phyloP scores from a whole-genome alignment of 2,329 filamentous ascomycete genomes.

The Metarhizium humberi region DNA sequence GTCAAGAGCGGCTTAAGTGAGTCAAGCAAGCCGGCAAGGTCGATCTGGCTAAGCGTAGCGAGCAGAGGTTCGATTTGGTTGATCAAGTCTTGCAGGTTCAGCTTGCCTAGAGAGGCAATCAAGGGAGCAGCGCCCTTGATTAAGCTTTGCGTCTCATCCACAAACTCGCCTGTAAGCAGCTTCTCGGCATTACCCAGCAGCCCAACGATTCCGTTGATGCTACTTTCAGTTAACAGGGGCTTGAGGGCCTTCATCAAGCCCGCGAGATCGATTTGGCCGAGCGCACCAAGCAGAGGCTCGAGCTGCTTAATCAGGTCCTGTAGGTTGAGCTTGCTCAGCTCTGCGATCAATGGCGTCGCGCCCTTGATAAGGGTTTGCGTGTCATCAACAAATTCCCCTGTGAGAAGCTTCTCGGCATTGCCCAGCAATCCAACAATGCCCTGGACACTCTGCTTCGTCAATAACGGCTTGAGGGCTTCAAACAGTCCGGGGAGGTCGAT shows the following conservation, averaged over 20 bases:
- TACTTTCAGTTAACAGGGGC: conserved; percentile 18
- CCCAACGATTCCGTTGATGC: conserved; percentile 23
- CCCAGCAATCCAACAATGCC: conserved; percentile 22
- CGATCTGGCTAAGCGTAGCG: conserved; percentile 4
- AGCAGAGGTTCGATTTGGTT: conserved; percentile 19
- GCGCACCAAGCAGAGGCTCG: conserved; percentile 22
- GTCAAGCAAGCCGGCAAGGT: conserved; percentile 11
- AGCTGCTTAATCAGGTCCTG: conserved; percentile 22
- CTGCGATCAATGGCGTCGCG: conserved; percentile 20
- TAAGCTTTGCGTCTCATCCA: conserved; percentile 14
- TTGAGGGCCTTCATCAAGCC: conserved; percentile 16
- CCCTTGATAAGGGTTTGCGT: conserved; percentile 22
- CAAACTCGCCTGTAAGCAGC: conserved; percentile 17
- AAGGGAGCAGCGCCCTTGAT: conserved; percentile 3
- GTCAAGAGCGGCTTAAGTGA: conserved; percentile 21
- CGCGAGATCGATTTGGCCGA: conserved; percentile 21
- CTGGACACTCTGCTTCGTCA: conserved; percentile 17
- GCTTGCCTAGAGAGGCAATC: conserved; percentile 6
- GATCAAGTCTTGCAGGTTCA: conserved; percentile 16
- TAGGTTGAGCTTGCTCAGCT: conserved; percentile 20
- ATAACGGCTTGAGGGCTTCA: conserved; percentile 15
- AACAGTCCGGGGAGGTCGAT: conserved; percentile 22
- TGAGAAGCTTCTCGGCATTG: conserved; percentile 19
- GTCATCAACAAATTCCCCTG: conserved; percentile 18
- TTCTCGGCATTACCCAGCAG: conserved; percentile 19